A percentile compares a stretch with the other conserved stretches of the same genome.
These are phyloP conservation scores for Fusarium brachygibbosum DNA, from an alignment of 2,329 filamentous ascomycete species.

Conservation along the genomic window DNA sequence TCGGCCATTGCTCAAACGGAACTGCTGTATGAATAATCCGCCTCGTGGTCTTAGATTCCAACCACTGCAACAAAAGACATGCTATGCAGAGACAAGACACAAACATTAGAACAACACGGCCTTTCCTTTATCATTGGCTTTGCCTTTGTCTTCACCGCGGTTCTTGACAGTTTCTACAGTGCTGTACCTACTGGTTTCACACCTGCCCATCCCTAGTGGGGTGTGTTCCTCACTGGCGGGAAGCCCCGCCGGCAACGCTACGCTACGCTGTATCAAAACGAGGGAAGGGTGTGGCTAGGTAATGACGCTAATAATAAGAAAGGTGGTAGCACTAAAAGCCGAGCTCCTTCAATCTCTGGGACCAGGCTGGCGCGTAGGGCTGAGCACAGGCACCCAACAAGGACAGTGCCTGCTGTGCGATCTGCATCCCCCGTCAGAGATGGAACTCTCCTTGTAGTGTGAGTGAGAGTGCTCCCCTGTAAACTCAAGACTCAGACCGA, in stretches of 20 bases:
- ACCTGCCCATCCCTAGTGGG: slow-evolving; percentile 24
- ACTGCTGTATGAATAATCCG: background rate
- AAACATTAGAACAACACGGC: background rate
- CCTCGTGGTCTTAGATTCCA: background rate
- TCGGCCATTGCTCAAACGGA: background rate
- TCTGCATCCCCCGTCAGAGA: slow-evolving; percentile 18
- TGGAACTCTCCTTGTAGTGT: slow-evolving; percentile 31
- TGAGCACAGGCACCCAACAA: slow-evolving; percentile 45
- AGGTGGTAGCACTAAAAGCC: slow-evolving; percentile 41
- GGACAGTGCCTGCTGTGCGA: slow-evolving; percentile 9
- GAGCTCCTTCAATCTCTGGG: slow-evolving; percentile 31
- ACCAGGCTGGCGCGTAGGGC: slow-evolving; percentile 46
- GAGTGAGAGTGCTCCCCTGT: slow-evolving; percentile 18
- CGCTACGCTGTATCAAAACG: background rate
- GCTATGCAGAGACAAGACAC: slow-evolving; percentile 18
- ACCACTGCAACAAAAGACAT: background rate
- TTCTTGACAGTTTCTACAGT: slow-evolving; percentile 26
- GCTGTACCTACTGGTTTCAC: slow-evolving; percentile 8
- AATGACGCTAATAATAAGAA: slow-evolving; percentile 47
- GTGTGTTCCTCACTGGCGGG: slow-evolving; percentile 45
- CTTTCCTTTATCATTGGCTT: background rate
- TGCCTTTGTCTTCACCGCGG: slow-evolving; percentile 36
- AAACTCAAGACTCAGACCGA: slow-evolving; percentile 34
- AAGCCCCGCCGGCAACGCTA: slow-evolving; percentile 35
- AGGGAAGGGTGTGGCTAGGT: slow-evolving; percentile 46